These are phyloP conservation scores for Ogataea degrootiae DNA, from an alignment of 805 yeast genomes.

Conservation along the genomic window DNA sequence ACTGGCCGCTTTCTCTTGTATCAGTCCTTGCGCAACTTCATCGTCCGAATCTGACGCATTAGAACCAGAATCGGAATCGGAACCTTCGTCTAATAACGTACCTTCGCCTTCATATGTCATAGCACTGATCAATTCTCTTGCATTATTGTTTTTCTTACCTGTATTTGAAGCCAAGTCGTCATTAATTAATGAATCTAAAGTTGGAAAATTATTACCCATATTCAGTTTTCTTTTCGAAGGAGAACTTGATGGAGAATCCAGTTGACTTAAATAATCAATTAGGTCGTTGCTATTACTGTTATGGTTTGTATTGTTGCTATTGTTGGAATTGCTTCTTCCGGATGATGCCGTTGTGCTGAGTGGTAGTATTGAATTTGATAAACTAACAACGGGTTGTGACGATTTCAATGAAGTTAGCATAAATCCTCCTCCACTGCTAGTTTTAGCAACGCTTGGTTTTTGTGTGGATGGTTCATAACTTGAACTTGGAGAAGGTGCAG, in stretches of 20 bases:
- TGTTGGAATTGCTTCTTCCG: too few species aligned
- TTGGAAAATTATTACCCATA: conserved; percentile 5
- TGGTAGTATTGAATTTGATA: conserved; percentile 13
- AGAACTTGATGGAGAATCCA: conserved; percentile 9
- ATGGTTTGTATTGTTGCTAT: conserved; percentile 1
- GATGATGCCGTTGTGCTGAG: conserved; percentile 6
- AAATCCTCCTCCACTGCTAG: conserved; percentile 8
- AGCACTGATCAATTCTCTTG: conserved; percentile 16
- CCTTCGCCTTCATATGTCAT: conserved; percentile 23
- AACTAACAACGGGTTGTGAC: conserved; percentile 19
- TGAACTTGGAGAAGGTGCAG: background rate
- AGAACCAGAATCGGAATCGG: conserved; percentile 4
- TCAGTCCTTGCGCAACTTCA: conserved; percentile 1
- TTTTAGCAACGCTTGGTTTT: too few species aligned
- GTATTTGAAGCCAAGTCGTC: background rate
- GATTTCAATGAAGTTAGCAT: conserved; percentile 19
- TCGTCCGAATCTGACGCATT: conserved; percentile 3
- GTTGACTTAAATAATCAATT: conserved; percentile 16
- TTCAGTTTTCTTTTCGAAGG: background rate
- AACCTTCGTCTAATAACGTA: conserved; percentile 12
- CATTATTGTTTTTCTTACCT: background rate
- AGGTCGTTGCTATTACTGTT: conserved; percentile 8
- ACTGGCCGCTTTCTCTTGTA: background rate
- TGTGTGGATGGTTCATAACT: too few species aligned
- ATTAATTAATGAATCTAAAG: conserved; percentile 10